A percentile compares a stretch with the other conserved stretches of the same genome.
These are phyloP conservation scores for Globisporangium paddicum DNA, from an alignment of 352 stramenopile species.

Conservation along the genomic window DNA sequence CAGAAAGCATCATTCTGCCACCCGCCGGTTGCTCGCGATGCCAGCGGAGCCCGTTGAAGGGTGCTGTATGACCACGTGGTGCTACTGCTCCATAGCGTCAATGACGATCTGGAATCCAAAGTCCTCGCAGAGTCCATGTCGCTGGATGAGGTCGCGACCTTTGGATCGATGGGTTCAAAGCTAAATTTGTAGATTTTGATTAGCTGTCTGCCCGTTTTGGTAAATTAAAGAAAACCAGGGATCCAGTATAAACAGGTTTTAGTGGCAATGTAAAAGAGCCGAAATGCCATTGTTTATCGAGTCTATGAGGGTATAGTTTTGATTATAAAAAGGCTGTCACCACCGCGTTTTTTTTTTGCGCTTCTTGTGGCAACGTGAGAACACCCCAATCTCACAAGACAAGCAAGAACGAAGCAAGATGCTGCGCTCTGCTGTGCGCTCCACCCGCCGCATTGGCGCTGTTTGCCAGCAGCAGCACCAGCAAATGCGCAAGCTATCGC, in stretches of 20 bases:
- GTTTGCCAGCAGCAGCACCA: neutral
- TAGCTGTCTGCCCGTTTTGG: neutral
- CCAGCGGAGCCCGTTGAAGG: neutral
- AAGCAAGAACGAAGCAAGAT: constrained; percentile 3
- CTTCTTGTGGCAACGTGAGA: constrained; percentile 2
- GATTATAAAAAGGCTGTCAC: neutral
- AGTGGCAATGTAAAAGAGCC: neutral
- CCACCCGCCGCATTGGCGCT: constrained; percentile 1
- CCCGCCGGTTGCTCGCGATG: too few species aligned
- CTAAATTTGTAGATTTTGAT: neutral
- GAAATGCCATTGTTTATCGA: too few species aligned
- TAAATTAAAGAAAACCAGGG: neutral
- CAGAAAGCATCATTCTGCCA: too few species aligned
- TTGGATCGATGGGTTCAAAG: neutral
- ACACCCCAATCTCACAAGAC: neutral
- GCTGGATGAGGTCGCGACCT: too few species aligned
- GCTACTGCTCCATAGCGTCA: neutral
- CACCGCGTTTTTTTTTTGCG: neutral
- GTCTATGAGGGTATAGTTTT: neutral
- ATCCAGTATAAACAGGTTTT: neutral
- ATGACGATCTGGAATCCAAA: neutral
- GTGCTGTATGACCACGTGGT: neutral
- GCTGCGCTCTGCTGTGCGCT: constrained; percentile 10
- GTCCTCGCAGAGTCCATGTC: too few species aligned
- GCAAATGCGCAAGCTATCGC: constrained; percentile 10